Evolutionary conservation across 768 basidiomycete species (phyloP).

Genomic region (Neoboletus magnificus): DNA sequence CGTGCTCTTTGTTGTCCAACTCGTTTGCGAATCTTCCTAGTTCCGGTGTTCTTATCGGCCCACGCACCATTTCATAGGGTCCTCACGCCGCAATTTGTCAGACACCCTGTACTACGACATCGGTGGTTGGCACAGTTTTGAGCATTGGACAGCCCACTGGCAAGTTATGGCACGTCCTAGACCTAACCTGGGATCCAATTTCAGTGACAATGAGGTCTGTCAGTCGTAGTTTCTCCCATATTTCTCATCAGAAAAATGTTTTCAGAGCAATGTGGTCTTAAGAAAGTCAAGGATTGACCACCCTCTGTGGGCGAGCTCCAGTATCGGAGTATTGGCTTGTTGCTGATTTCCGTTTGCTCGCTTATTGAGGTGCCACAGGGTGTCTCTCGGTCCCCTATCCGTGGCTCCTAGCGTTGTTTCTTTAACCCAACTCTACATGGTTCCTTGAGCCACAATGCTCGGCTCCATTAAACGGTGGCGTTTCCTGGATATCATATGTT

Average conservation of each 20-base stretch:
- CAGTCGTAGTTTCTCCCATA: background rate
- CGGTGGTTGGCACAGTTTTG: background rate
- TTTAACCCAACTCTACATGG: background rate
- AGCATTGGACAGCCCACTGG: background rate
- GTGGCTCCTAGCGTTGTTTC: conserved; percentile 2
- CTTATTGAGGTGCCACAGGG: conserved; percentile 3
- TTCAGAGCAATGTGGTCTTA: background rate
- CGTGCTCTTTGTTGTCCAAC: background rate
- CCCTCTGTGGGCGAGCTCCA: background rate
- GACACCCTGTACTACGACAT: background rate
- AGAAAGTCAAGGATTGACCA: background rate
- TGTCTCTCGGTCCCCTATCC: background rate
- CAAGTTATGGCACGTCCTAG: background rate
- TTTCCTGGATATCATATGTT: background rate
- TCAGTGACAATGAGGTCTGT: background rate
- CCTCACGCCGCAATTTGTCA: background rate
- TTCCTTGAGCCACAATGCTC: background rate
- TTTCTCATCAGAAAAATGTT: background rate
- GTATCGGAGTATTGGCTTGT: background rate
- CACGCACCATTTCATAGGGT: background rate
- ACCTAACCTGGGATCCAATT: too few species aligned
- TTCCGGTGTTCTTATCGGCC: background rate
- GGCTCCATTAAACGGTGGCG: background rate
- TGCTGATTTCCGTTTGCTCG: background rate
- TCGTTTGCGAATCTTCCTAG: background rate